Evolutionary conservation across 2,329 filamentous ascomycete genomes (phyloP), one percentile per base, ranked within the genome.

Genomic region (Geosmithia putterillii): DNA sequence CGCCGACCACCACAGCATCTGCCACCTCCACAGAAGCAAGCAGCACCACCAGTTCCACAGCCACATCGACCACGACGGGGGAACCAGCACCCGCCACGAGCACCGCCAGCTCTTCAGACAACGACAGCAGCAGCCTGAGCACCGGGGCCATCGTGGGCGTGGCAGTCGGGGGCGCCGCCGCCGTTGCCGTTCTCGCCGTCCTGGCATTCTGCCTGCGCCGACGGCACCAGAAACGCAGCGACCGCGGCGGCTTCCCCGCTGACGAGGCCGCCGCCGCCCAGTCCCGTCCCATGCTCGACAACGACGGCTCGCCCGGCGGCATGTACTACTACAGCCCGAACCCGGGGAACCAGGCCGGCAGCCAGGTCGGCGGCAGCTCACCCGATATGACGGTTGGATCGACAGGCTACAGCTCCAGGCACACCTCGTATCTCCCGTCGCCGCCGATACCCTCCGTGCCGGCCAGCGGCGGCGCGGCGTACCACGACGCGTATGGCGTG

Each of bases 71-170:
- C 4, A 20, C 36, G 14, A 17, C 36, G 36, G 9, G 14, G 9
- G 19, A 17, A 20, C 2, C 19, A 7, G 22, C 37, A 15, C 18
- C 37, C 19, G 18, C 35, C 35, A 18, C 35, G 35, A n/a, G n/a
- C 35, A 4, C 7, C 14, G 34, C 4, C 39, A 34, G 9, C 23
- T 5, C 19, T n/a, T 40, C 37, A 3, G 21, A 44, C 7, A 19
- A 28, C 17, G 25, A 43, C 17, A 28, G 32, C 42, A 42, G 38
- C 17, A 46, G 46, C 19, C 48, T 63, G 6, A 54, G 56, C 3
- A 57, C 53, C 1, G 52, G 51, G 2, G 51, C 54, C 5, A 63
- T 59, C 40, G 54, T 60, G 42, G 62, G 57, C 2, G 49, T 65
- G 15, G 58, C 56, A 25, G 54, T 56, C 1, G 62, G 61, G 14